Evolutionary conservation across 2,329 filamentous ascomycete species (phyloP), one percentile per base, ranked within the genome.

Genomic region (Plenodomus lindquistii): DNA sequence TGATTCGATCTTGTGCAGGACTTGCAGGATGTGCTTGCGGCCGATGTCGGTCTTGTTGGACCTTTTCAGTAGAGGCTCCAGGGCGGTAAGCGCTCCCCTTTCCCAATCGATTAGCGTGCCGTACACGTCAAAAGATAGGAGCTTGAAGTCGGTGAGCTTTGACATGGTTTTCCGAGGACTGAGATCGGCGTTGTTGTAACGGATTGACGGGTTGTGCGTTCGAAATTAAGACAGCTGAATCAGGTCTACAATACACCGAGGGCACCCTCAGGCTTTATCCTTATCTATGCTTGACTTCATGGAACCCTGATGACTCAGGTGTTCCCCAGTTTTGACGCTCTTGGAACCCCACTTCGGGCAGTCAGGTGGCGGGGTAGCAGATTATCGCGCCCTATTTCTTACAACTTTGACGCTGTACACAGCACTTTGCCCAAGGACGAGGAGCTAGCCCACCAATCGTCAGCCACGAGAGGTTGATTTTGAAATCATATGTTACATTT

Each of bases 101-200:
- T 91, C 86, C 87, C 87, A 91, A 75, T 92, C 87, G 51, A 92
- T 83, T 3, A 92, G 79, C 0, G 89, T 93, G 69, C 88, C 88
- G 70, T 89, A 92, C 75, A 88, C 85, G 72, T 93, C 88, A 72
- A 92, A 91, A 62, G 84, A 85, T 41, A 90, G 81, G 50, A 82
- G 71, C 19, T 72, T 73, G 66, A 77, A 80, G 44, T 73, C 63
- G 22, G 64, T 71, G 22, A 74, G 65, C 29, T 65, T 69, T 17
- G 66, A 59, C 66, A 71, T 71, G 35, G 9, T 46, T 41, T 36
- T 4, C 45, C 24, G 19, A 16, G 13, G 24, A n/a, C 22, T 27
- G 24, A 37, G 34, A 35, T 18, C n/a, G n/a, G 13, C 5, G 35
- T 17, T 20, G n/a, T 19, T 24, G 10, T 19, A 19, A 37, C 27